Base-by-base conservation (phyloP, 768 basidiomycete genomes). In the Lactifluus piperatus region DNA sequence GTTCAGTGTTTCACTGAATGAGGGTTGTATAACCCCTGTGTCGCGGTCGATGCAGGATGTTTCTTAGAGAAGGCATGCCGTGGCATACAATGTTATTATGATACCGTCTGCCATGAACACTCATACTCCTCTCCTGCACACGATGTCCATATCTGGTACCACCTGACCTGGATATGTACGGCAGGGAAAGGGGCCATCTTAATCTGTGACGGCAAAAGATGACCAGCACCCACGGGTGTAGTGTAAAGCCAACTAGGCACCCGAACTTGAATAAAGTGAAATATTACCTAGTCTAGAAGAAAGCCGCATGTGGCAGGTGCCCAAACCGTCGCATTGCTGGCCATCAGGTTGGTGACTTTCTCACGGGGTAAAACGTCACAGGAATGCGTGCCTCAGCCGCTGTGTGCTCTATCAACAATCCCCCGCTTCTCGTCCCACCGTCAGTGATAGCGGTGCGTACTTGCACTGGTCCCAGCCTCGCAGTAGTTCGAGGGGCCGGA, bases 221-320 rank as follows among this genome's bases (percentile, higher is more conserved):
- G 2, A 11, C 51, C 51, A 43, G 51, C 13, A 24, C 6, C n/a
- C 44, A 30, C 18, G 57, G 56, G 14, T 26, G 36, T 24, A 29
- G 51, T 20, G 37, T 5, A 47, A 58, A 16, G 51, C 20, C 8
- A 41, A 52, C 36, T 36, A 3, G 27, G 32, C 41, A 50, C 56
- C 30, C 11, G 24, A 48, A 48, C 13, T n/a, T n/a, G n/a, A 30
- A 30, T 8, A 13, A 37, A 32, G 27, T 48, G 2, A 16, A 11
- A 30, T 16, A 10, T 45, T 41, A 4, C 41, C 48, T 39, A 57
- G 22, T 32, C 43, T 44, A 51, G 27, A 48, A 48, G 36, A 34
- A 22, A 26, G 30, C n/a, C n/a, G n/a, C 58, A 59, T 14, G 58
- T n/a, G n/a, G n/a, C n/a, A 54, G 51, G 57, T 43, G 9, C 29